Evolutionary conservation across 2,329 filamentous ascomycete genomes (phyloP).

Genomic region (Ophiostoma sp.): DNA sequence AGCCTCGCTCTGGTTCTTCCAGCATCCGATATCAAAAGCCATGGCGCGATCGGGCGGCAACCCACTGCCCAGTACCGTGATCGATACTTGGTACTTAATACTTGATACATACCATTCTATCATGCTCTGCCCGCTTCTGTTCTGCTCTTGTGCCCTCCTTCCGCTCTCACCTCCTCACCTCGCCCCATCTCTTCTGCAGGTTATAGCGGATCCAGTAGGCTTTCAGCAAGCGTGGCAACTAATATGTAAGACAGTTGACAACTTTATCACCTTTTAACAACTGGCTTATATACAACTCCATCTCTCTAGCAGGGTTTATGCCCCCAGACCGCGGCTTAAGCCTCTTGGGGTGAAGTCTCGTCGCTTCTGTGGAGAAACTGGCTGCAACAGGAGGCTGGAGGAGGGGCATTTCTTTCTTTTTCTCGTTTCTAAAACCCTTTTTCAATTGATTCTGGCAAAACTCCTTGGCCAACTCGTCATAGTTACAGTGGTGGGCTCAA

Average conservation of each 20-base stretch:
- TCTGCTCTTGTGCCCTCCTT: background rate
- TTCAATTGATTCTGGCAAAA: background rate
- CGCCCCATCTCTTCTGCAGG: slow-evolving; percentile 3
- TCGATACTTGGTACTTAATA: no score
- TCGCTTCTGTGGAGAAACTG: background rate
- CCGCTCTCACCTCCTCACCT: background rate
- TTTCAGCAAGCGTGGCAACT: background rate
- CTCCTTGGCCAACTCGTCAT: background rate
- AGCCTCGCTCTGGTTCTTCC: background rate
- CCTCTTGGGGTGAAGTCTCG: slow-evolving; percentile 11
- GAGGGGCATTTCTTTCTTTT: slow-evolving; percentile 7
- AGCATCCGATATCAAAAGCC: background rate
- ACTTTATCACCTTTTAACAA: background rate
- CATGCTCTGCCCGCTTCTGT: background rate
- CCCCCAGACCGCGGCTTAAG: slow-evolving; percentile 3
- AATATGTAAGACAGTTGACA: background rate
- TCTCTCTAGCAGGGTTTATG: background rate
- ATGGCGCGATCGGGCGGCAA: slow-evolving; percentile 4
- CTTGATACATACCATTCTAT: background rate
- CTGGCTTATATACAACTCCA: background rate
- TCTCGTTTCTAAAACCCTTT: background rate
- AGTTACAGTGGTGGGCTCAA: background rate
- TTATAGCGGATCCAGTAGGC: background rate
- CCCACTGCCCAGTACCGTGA: background rate
- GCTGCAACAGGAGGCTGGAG: slow-evolving; percentile 9